phyloP scores from a whole-genome alignment of 2,329 filamentous ascomycete species.

The Pseudocercospora vitis region DNA sequence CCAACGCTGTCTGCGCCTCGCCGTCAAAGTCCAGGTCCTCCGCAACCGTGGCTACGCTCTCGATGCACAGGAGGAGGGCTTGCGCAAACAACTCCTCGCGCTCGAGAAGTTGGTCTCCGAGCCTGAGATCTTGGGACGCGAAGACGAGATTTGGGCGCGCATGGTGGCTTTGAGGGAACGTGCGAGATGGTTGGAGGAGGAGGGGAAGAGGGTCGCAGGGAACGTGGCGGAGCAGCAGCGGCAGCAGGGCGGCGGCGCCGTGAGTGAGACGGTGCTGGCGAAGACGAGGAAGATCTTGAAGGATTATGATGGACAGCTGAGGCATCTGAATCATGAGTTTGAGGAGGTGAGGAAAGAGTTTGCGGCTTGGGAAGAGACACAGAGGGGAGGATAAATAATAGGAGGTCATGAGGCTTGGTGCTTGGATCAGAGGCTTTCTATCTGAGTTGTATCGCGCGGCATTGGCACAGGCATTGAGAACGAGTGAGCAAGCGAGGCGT shows the following conservation, averaged over 20 bases:
- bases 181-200: conserved; percentile 68
- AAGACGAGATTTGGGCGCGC: conserved; percentile 83
- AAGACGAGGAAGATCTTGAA: conserved; percentile 78
- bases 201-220: conserved; percentile 67
- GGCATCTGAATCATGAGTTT: conserved; percentile 69
- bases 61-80: conserved; percentile 74
- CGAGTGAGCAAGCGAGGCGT: conserved; percentile 1
- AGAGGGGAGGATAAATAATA: neutral
- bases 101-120: conserved; percentile 72
- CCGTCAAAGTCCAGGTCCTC: conserved; percentile 76
- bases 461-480: neutral
- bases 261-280: conserved; percentile 69
- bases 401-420: too few species aligned
- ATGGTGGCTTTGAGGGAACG: conserved; percentile 73
- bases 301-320: conserved; percentile 77
- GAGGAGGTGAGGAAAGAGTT: conserved; percentile 60
- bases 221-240: conserved; percentile 40
- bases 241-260: conserved; percentile 53
- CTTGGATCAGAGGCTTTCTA: too few species aligned
- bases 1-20: conserved; percentile 70
- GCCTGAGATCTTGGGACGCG: conserved; percentile 70
- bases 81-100: conserved; percentile 68
- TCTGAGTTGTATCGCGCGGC: too few species aligned
- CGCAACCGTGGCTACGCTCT: conserved; percentile 79
- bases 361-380: conserved; percentile 51